These are phyloP conservation scores for Russula compacta DNA, from an alignment of 768 basidiomycete genomes.

Conservation along the genomic window DNA sequence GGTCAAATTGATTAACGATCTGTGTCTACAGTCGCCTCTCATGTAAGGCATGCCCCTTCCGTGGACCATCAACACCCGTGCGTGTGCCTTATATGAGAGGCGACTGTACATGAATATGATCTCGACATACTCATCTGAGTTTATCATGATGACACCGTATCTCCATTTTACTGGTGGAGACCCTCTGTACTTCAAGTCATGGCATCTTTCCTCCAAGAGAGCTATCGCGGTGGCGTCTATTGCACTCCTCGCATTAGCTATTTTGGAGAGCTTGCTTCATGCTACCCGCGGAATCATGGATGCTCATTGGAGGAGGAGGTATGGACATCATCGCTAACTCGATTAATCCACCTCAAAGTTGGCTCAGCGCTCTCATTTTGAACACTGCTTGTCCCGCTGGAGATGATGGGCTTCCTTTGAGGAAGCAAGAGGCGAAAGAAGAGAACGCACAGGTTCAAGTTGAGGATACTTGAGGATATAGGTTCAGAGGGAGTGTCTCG, in stretches of 20 bases:
- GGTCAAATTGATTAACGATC: too few species aligned
- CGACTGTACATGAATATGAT: slow-evolving; percentile 11
- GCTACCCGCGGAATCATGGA: slow-evolving; percentile 47
- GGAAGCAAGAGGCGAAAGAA: neutral
- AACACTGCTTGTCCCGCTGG: neutral
- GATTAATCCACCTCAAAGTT: neutral
- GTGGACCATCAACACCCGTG: too few species aligned
- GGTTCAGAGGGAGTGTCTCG: neutral
- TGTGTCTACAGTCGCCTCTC: too few species aligned
- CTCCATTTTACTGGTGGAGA: slow-evolving; percentile 63
- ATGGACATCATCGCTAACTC: neutral
- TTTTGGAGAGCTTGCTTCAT: slow-evolving; percentile 62
- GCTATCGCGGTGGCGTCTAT: slow-evolving; percentile 71
- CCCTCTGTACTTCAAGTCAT: slow-evolving; percentile 54
- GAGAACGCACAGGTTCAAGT: neutral
- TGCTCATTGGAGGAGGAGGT: slow-evolving; percentile 53
- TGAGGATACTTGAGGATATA: neutral
- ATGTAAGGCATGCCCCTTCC: too few species aligned
- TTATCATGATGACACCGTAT: slow-evolving; percentile 51
- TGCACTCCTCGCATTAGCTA: slow-evolving; percentile 53
- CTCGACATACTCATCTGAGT: slow-evolving; percentile 12
- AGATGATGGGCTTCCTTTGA: neutral
- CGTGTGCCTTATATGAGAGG: too few species aligned
- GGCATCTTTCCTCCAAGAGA: slow-evolving; percentile 58
- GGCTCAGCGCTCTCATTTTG: neutral